Evolutionary conservation across 495 filamentous ascomycete species (phyloP).

Genomic region (Tuber magnatum): DNA sequence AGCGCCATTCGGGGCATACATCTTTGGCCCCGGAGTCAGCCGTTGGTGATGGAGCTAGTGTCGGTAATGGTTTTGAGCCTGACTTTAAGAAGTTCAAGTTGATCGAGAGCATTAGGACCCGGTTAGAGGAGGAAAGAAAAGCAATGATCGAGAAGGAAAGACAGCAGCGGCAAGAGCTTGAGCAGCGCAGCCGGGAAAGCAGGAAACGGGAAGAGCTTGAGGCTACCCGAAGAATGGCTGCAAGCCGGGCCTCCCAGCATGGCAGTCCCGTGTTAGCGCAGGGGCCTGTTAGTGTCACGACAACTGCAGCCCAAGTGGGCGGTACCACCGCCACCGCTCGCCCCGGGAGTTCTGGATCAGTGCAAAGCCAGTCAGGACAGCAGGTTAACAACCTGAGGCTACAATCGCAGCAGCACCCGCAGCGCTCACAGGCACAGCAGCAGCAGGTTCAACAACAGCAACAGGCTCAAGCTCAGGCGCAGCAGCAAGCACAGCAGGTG

Average conservation of each 20-base stretch:
- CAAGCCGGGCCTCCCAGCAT: constrained; percentile 40
- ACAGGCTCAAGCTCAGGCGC: constrained; percentile 26
- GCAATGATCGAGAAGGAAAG: constrained; percentile 59
- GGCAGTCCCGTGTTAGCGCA: constrained; percentile 33
- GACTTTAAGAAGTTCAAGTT: constrained; percentile 86
- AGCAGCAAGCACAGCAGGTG: constrained; percentile 39
- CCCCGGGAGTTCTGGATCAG: constrained; percentile 40
- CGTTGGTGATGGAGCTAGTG: constrained; percentile 66
- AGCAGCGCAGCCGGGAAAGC: constrained; percentile 44
- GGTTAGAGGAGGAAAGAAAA: constrained; percentile 62
- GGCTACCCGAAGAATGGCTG: constrained; percentile 38
- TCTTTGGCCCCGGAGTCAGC: constrained; percentile 55
- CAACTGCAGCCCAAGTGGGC: constrained; percentile 38
- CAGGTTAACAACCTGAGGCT: constrained; percentile 37
- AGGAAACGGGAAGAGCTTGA: constrained; percentile 43
- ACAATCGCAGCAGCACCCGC: constrained; percentile 38
- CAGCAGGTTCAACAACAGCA: constrained; percentile 17
- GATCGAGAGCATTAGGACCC: constrained; percentile 72
- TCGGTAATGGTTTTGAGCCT: constrained; percentile 65
- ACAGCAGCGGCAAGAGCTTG: constrained; percentile 38
- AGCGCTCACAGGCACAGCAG: constrained; percentile 18
- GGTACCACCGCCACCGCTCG: constrained; percentile 31
- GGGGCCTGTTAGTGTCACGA: constrained; percentile 25
- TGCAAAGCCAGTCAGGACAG: constrained; percentile 49
- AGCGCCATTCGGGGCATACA: constrained; percentile 57